A percentile compares a stretch with the other conserved stretches of the same genome.
Conservation (phyloP, 768 basidiomycete species). For the Leucogyrophana mollusca region DNA sequence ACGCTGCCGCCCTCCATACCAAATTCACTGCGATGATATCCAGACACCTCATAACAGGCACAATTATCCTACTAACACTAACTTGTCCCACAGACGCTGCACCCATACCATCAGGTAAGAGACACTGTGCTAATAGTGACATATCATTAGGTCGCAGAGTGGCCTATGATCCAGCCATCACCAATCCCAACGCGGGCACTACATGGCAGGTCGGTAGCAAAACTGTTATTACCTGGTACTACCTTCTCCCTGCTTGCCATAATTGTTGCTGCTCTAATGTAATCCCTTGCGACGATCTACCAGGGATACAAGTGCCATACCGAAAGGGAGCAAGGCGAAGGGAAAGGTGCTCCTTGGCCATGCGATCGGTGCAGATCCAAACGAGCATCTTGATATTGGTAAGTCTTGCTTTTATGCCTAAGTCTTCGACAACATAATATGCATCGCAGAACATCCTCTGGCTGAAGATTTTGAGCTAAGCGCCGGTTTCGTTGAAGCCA, state of each 20-base stretch:
- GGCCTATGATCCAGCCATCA: slow-evolving; percentile 52
- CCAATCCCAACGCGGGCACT: slow-evolving; percentile 40
- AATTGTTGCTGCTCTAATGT: slow-evolving; percentile 1
- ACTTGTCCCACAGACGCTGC: slow-evolving; percentile 20
- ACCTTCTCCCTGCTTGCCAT: slow-evolving; percentile 19
- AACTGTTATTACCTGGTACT: slow-evolving; percentile 56
- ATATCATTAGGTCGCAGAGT: slow-evolving; percentile 32
- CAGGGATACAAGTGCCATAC: slow-evolving; percentile 52
- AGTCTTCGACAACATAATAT: slow-evolving; percentile 4
- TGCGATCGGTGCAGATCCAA: slow-evolving; percentile 36
- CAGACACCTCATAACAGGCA: too few relatives aligned
- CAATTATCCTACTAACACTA: slow-evolving; percentile 16
- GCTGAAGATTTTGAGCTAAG: slow-evolving; percentile 53
- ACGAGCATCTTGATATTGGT: slow-evolving; percentile 57
- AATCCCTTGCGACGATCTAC: background rate
- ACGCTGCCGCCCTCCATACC: too few relatives aligned
- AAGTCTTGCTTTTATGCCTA: slow-evolving; percentile 16
- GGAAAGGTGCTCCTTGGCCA: slow-evolving; percentile 55
- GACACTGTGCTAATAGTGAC: background rate
- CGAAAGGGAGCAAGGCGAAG: slow-evolving; percentile 44
- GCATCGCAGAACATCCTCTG: slow-evolving; percentile 50
- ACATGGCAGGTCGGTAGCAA: slow-evolving; percentile 50
- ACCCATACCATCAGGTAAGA: slow-evolving; percentile 23
- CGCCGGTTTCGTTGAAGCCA: slow-evolving; percentile 46
- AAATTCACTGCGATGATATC: too few relatives aligned